Evolutionary conservation across 73 alveolate genomes (phyloP).

Genomic region (Paraurostyla sp.): DNA sequence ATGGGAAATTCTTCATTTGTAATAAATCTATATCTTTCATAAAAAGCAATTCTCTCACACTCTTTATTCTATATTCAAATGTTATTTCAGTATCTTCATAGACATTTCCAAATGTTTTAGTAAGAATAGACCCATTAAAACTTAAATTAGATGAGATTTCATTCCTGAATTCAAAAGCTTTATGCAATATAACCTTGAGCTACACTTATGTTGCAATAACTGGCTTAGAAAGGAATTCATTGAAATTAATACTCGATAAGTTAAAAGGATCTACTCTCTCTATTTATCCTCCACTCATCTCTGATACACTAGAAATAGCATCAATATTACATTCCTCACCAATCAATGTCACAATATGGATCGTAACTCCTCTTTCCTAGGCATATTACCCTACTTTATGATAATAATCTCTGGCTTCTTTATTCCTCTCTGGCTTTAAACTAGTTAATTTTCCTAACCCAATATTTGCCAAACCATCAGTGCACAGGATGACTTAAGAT

Average conservation of each 20-base stretch:
- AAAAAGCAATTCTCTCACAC: background rate
- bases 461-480: slow-evolving; percentile 82
- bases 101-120: background rate
- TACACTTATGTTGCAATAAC: slow-evolving; percentile 71
- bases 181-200: slow-evolving; percentile 65
- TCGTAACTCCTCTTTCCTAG: slow-evolving; percentile 75
- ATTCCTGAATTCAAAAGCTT: slow-evolving; percentile 62
- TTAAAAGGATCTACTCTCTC: slow-evolving; percentile 71
- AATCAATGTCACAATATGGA: slow-evolving; percentile 70
- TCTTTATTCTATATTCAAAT: background rate
- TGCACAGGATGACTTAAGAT: slow-evolving; percentile 78
- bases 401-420: slow-evolving; percentile 59
- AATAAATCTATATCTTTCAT: background rate
- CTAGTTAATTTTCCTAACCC: slow-evolving; percentile 74
- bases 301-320: slow-evolving; percentile 68
- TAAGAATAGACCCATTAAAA: background rate
- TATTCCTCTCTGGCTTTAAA: background rate
- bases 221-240: slow-evolving; percentile 52
- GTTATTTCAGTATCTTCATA: background rate
- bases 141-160: background rate
- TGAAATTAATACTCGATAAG: slow-evolving; percentile 54
- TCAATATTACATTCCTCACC: slow-evolving; percentile 78
- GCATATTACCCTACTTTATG: slow-evolving; percentile 76
- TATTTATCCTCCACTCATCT: slow-evolving; percentile 79
- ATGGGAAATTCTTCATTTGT: background rate